These are phyloP conservation scores for Primulina huaijiensis DNA, from an alignment of 257 asterid genomes.

Conservation along the genomic window DNA sequence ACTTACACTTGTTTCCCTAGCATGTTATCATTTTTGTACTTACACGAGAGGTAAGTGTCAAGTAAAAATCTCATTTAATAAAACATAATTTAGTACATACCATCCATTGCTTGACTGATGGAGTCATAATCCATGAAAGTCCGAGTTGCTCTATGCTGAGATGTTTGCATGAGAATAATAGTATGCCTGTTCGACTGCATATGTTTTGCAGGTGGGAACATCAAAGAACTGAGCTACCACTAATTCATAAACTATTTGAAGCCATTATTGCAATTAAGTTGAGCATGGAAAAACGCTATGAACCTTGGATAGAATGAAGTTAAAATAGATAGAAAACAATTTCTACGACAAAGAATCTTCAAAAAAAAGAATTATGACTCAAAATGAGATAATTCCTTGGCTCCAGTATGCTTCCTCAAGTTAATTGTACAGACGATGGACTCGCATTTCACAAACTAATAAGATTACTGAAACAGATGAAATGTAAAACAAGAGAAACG, in stretches of 20 bases:
- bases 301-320: background rate
- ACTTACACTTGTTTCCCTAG: no score
- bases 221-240: background rate
- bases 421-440: background rate
- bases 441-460: background rate
- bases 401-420: background rate
- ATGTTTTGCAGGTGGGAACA: conserved; percentile 4
- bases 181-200: conserved; percentile 90
- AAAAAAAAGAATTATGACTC: background rate
- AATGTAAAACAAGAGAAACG: background rate
- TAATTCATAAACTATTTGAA: conserved; percentile 3
- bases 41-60: no score
- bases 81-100: conserved; percentile 32
- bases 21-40: no score
- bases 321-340: background rate
- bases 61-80: background rate
- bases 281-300: background rate
- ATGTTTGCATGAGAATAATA: conserved; percentile 84
- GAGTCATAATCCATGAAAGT: conserved; percentile 93
- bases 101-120: conserved; percentile 87
- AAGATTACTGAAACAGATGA: background rate
- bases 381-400: background rate
- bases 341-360: background rate
- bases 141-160: conserved; percentile 77
- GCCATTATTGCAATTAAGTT: background rate